Percentiles rank a stretch among this genome's conserved stretches.
Conservation (phyloP, 345 rosid genomes). For the Camelina neglecta region DNA sequence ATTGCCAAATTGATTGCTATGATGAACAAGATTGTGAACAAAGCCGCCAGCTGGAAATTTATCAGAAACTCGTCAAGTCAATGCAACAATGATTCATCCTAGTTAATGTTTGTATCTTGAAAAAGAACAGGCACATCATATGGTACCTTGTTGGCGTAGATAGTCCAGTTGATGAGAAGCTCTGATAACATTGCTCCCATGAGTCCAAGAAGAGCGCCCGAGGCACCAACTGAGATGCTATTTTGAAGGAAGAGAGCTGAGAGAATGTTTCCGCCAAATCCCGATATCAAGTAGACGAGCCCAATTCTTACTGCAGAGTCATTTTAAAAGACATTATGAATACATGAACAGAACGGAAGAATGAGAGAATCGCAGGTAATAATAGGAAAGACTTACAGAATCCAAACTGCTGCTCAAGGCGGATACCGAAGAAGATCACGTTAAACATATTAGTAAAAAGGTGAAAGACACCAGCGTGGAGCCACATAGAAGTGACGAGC, state of each 20-base stretch:
- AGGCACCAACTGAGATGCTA: constrained; percentile 93
- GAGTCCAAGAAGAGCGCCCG: constrained; percentile 98
- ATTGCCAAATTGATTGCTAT: constrained; percentile 68
- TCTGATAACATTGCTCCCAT: constrained; percentile 94
- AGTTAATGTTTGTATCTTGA: constrained; percentile 2
- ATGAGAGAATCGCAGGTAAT: background rate
- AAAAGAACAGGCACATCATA: background rate
- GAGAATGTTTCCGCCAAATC: constrained; percentile 80
- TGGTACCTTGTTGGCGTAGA: constrained; percentile 78
- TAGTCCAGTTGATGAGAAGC: constrained; percentile 95
- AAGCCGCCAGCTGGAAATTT: constrained; percentile 56
- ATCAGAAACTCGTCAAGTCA: background rate
- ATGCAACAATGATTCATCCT: background rate
- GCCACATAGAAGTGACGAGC: constrained; percentile 78
- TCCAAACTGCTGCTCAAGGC: constrained; percentile 94
- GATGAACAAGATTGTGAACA: constrained; percentile 64
- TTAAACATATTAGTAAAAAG: constrained; percentile 77
- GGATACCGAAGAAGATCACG: constrained; percentile 71
- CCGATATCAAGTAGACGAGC: constrained; percentile 71
- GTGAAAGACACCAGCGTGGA: constrained; percentile 93
- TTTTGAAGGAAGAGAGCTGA: constrained; percentile 67
- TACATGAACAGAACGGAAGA: background rate
- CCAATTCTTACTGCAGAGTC: constrained; percentile 67
- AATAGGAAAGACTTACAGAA: constrained; percentile 57
- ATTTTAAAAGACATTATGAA: background rate